These are phyloP conservation scores for Talaromyces amestolkiae DNA, from an alignment of 2,329 filamentous ascomycete genomes.

Conservation along the genomic window DNA sequence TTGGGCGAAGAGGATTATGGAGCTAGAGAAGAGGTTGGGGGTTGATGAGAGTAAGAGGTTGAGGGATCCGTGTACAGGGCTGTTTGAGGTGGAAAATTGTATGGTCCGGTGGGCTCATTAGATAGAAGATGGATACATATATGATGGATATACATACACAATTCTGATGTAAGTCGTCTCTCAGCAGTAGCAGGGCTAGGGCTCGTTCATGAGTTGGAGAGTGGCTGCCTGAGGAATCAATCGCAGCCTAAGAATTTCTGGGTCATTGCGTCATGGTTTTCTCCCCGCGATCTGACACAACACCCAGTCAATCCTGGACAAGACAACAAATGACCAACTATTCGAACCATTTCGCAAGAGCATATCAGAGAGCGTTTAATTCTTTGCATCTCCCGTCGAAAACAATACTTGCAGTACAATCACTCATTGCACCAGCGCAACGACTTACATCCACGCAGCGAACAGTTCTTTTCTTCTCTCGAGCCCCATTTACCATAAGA, in stretches of 20 bases:
- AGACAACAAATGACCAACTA: neutral
- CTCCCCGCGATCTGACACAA: neutral
- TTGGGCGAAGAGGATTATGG: constrained; percentile 7
- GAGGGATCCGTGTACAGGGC: neutral
- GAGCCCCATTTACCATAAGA: constrained; percentile 7
- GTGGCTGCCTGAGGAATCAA: constrained; percentile 3
- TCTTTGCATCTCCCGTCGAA: neutral
- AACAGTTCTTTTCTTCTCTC: neutral
- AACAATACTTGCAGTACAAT: neutral
- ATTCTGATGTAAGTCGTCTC: neutral
- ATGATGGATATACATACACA: neutral
- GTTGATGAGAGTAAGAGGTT: neutral
- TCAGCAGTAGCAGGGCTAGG: neutral
- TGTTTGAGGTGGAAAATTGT: constrained; percentile 7
- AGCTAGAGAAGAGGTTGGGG: neutral
- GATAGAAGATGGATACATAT: neutral
- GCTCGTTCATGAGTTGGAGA: neutral
- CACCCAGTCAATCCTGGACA: neutral
- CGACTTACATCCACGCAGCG: neutral
- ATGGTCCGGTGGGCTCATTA: neutral
- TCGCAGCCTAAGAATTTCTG: neutral
- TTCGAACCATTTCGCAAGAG: neutral
- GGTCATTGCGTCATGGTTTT: constrained; percentile 11
- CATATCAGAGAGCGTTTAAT: neutral
- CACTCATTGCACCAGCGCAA: neutral